Conservation (phyloP, 2,329 filamentous ascomycete genomes). For the Aspergillus melleus region DNA sequence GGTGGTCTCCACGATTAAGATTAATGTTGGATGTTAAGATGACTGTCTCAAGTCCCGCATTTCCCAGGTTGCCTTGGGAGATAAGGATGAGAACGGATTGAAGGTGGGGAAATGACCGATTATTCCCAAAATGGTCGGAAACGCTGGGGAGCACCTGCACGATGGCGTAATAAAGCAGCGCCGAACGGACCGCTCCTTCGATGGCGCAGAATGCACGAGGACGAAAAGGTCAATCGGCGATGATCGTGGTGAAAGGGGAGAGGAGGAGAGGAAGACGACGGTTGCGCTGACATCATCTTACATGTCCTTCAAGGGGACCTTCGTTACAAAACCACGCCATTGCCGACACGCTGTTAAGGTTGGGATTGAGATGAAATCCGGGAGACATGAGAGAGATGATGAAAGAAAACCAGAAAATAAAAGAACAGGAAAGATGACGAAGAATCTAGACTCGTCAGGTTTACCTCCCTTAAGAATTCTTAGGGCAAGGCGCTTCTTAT, state of each 20-base stretch:
- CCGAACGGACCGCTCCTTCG: constrained; percentile 6
- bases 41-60: neutral
- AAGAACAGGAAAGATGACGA: neutral
- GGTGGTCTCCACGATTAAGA: neutral
- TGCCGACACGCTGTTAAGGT: neutral
- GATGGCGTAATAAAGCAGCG: constrained; percentile 26
- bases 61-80: neutral
- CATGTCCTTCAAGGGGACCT: constrained; percentile 5
- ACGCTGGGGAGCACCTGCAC: constrained; percentile 17
- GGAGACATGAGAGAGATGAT: neutral
- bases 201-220: constrained; percentile 21
- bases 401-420: neutral
- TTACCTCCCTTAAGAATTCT: too few relatives aligned
- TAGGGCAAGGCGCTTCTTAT: too few relatives aligned
- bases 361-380: neutral
- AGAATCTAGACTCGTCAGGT: too few relatives aligned
- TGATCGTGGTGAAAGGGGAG: neutral
- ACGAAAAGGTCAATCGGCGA: constrained; percentile 15
- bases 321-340: neutral
- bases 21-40: neutral
- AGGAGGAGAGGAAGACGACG: neutral
- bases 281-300: constrained; percentile 20
- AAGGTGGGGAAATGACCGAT: neutral
- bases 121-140: constrained; percentile 1
- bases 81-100: neutral